Evolutionary conservation across 2,329 filamentous ascomycete genomes (phyloP).

Genomic region (Talaromyces pinophilus): DNA sequence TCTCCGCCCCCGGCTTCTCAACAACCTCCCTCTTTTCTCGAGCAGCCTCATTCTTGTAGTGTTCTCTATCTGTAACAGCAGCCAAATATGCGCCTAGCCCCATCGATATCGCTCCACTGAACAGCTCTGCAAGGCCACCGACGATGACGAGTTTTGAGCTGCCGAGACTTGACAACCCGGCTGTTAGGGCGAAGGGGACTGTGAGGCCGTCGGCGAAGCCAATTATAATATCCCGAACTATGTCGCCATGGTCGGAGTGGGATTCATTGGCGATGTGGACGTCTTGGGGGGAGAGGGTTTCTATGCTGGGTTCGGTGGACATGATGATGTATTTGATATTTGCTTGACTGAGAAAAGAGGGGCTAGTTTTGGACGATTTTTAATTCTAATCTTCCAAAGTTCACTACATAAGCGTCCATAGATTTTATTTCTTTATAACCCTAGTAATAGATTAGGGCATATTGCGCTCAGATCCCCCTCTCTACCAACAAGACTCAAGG

Average conservation of each 20-base stretch:
- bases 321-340: neutral
- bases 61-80: constrained; percentile 39
- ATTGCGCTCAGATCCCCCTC: neutral
- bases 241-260: constrained; percentile 14
- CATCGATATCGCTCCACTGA: constrained; percentile 71
- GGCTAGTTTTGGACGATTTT: neutral
- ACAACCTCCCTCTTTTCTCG: constrained; percentile 50
- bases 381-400: neutral
- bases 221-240: constrained; percentile 60
- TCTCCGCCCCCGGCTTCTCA: constrained; percentile 49
- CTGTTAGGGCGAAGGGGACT: constrained; percentile 73
- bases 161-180: constrained; percentile 60
- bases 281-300: constrained; percentile 12
- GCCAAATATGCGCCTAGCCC: constrained; percentile 70
- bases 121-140: constrained; percentile 69
- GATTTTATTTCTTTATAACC: neutral
- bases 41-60: constrained; percentile 48
- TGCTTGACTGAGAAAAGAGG: no score
- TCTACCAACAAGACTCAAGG: neutral
- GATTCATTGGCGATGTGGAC: constrained; percentile 12
- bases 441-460: neutral
- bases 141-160: constrained; percentile 63
- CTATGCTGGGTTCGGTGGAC: constrained; percentile 8
- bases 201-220: constrained; percentile 73
- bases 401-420: neutral